These are phyloP conservation scores for Zangia roseola DNA, from an alignment of 768 basidiomycete genomes.

Conservation along the genomic window DNA sequence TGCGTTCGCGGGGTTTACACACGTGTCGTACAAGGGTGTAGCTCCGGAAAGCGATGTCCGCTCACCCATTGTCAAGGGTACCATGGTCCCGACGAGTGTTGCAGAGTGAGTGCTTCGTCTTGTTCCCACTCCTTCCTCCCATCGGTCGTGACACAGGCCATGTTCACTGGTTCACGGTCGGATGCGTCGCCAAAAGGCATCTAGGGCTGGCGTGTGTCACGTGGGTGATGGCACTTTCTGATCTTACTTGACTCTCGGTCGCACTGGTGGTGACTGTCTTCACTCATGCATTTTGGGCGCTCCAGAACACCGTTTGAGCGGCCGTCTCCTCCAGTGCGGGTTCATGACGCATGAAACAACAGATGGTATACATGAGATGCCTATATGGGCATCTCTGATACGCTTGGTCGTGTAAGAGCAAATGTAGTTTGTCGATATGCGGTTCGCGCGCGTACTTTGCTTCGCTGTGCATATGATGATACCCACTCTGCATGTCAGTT, in stretches of 20 bases:
- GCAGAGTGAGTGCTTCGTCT: slow-evolving; percentile 21
- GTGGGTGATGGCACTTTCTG: slow-evolving; percentile 7
- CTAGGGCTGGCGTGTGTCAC: slow-evolving; percentile 6
- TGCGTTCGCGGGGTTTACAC: slow-evolving; percentile 11
- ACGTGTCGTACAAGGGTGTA: slow-evolving; percentile 12
- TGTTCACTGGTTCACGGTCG: slow-evolving; percentile 13
- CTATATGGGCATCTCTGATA: background rate
- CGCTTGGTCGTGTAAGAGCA: slow-evolving; percentile 1
- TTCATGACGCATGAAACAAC: slow-evolving; percentile 4
- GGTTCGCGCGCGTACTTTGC: background rate
- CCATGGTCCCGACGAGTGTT: slow-evolving; percentile 19
- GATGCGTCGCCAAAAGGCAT: slow-evolving; percentile 10
- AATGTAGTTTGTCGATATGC: background rate
- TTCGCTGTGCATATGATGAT: background rate
- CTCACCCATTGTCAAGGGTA: slow-evolving; percentile 26
- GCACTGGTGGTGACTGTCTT: slow-evolving; percentile 13
- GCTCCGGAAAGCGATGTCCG: slow-evolving; percentile 25
- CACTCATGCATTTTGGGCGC: slow-evolving; percentile 17
- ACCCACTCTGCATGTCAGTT: background rate
- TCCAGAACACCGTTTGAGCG: slow-evolving; percentile 26
- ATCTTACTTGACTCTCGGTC: slow-evolving; percentile 17
- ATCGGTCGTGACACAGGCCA: slow-evolving; percentile 8
- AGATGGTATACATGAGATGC: slow-evolving; percentile 3
- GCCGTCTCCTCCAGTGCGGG: slow-evolving; percentile 21
- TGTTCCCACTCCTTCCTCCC: background rate